Evolutionary conservation across 2,329 filamentous ascomycete species (phyloP).

Genomic region (Colletotrichum eremochloae): DNA sequence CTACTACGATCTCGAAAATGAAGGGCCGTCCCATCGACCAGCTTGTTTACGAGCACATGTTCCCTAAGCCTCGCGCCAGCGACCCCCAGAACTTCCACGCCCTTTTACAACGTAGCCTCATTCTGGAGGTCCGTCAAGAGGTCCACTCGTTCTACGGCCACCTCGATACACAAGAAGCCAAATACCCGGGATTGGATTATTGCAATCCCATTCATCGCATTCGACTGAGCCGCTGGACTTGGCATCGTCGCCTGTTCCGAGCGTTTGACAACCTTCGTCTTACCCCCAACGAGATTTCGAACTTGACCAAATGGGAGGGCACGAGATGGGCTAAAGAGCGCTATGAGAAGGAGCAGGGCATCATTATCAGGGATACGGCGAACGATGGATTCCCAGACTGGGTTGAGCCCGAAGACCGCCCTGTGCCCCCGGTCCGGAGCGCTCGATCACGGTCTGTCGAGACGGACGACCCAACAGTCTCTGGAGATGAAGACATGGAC

Average conservation of each 20-base stretch:
- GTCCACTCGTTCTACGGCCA: constrained; percentile 84
- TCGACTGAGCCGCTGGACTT: constrained; percentile 81
- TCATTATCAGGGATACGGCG: constrained; percentile 78
- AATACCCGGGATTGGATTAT: constrained; percentile 87
- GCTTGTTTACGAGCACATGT: constrained; percentile 81
- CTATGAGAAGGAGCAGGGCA: constrained; percentile 81
- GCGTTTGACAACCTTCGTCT: constrained; percentile 79
- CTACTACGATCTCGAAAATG: constrained; percentile 61
- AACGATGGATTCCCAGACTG: constrained; percentile 76
- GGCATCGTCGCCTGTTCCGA: constrained; percentile 81
- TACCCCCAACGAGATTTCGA: constrained; percentile 77
- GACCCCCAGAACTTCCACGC: constrained; percentile 80
- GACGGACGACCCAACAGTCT: constrained; percentile 25
- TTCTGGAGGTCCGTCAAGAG: constrained; percentile 83
- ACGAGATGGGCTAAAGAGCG: constrained; percentile 86
- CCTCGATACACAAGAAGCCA: constrained; percentile 82
- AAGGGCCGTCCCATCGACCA: constrained; percentile 78
- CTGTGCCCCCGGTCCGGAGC: constrained; percentile 31
- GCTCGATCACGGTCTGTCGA: constrained; percentile 32
- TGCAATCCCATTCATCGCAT: constrained; percentile 79
- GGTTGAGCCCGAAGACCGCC: constrained; percentile 59
- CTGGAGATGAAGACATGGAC: constrained; percentile 55
- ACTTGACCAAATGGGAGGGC: constrained; percentile 85
- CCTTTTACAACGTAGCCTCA: constrained; percentile 77
- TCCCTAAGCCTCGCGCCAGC: constrained; percentile 74